Evolutionary conservation across 371 early-diverging fungal genomes (phyloP).

Genomic region (Syncephalastrum monosporum): DNA sequence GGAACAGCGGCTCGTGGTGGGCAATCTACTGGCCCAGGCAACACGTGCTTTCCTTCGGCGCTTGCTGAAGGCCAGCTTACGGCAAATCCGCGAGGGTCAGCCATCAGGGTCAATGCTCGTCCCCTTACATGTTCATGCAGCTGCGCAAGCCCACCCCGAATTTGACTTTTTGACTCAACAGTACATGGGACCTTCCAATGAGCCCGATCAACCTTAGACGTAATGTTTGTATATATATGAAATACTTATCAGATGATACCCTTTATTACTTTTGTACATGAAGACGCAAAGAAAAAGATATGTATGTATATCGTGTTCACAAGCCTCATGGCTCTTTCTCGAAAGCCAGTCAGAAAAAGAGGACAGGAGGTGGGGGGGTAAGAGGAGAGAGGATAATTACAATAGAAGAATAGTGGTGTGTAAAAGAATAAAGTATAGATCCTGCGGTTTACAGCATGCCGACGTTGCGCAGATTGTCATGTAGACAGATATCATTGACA

Average conservation of each 20-base stretch:
- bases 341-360: too few relatives aligned
- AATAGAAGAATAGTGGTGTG: not conserved
- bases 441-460: constrained; percentile 54
- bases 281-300: too few relatives aligned
- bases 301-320: too few relatives aligned
- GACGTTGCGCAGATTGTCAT: constrained; percentile 59
- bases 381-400: too few relatives aligned
- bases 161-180: constrained; percentile 57
- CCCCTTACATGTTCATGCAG: constrained; percentile 52
- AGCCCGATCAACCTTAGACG: too few relatives aligned
- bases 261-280: too few relatives aligned
- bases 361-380: too few relatives aligned
- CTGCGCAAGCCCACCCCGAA: constrained; percentile 35
- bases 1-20: constrained; percentile 38
- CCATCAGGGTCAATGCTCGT: constrained; percentile 37
- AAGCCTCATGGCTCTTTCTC: too few relatives aligned
- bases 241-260: too few relatives aligned
- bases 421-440: not conserved
- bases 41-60: constrained; percentile 30
- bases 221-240: too few relatives aligned
- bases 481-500: constrained; percentile 74
- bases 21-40: constrained; percentile 26
- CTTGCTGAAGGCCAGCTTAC: constrained; percentile 23
- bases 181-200: constrained; percentile 36
- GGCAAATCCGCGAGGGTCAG: not conserved